These are phyloP conservation scores for Tricholoma furcatifolium DNA, from an alignment of 768 basidiomycete species.

Conservation along the genomic window DNA sequence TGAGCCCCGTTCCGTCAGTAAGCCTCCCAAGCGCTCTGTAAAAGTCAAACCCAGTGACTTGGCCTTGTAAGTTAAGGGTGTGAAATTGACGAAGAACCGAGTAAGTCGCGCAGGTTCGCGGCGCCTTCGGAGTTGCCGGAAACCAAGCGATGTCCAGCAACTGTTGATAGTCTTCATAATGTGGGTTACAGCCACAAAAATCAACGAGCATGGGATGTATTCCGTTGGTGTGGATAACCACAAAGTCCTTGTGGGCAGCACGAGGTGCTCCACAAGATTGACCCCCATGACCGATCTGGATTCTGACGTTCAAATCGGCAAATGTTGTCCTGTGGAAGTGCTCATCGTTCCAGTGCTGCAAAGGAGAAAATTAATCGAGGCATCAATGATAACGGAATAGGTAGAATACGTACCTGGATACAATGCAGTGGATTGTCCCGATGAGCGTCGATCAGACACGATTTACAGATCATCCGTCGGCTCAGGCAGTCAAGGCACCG, in stretches of 20 bases:
- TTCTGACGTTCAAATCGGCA: not conserved
- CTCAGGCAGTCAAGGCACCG: not conserved
- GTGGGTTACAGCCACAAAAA: conserved; percentile 18
- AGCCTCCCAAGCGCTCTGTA: conserved; percentile 16
- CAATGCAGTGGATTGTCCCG: not conserved
- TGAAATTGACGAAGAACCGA: conserved; percentile 20
- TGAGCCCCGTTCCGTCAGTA: too few species aligned
- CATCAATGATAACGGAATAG: not conserved
- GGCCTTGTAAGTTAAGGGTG: conserved; percentile 15
- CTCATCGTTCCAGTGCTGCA: not conserved
- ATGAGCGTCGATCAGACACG: conserved; percentile 16
- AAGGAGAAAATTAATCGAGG: not conserved
- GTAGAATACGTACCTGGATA: not conserved
- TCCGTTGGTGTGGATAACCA: conserved; percentile 20
- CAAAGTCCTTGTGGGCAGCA: conserved; percentile 12
- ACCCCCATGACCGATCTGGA: conserved; percentile 21
- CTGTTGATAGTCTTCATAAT: conserved; percentile 4
- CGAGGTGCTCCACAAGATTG: conserved; percentile 8
- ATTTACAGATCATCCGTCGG: conserved; percentile 16
- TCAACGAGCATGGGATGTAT: conserved; percentile 18
- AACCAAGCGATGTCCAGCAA: conserved; percentile 20
- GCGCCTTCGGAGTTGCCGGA: conserved; percentile 19
- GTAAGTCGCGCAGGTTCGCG: conserved; percentile 18
- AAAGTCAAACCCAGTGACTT: conserved; percentile 17
- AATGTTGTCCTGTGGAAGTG: not conserved